phyloP scores from a whole-genome alignment of 495 filamentous ascomycete species.

The Podospora comata region DNA sequence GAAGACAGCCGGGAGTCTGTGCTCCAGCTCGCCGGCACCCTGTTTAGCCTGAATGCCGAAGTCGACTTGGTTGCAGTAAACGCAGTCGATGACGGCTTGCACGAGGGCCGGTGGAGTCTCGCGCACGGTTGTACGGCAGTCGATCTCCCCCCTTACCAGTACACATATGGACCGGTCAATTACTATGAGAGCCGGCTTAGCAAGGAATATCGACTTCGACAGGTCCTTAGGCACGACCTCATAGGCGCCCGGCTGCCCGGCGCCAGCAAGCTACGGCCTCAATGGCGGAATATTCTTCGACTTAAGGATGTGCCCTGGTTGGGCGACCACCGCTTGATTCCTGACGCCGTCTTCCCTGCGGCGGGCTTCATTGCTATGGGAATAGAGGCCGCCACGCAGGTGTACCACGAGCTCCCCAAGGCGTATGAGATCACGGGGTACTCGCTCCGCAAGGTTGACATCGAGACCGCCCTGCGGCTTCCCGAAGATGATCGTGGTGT shows the following conservation, averaged over 20 bases:
- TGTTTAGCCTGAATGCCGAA: slow-evolving; percentile 31
- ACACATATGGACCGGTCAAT: slow-evolving; percentile 36
- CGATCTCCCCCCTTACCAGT: slow-evolving; percentile 49
- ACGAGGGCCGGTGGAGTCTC: too few species aligned
- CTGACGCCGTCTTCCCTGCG: slow-evolving; percentile 48
- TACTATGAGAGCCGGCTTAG: slow-evolving; percentile 42
- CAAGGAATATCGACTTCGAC: slow-evolving; percentile 36
- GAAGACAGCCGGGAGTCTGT: slow-evolving; percentile 35
- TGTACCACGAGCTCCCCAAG: background rate
- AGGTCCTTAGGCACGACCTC: slow-evolving; percentile 40
- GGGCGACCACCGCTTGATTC: slow-evolving; percentile 36
- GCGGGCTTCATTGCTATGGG: slow-evolving; percentile 48
- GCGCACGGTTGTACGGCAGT: slow-evolving; percentile 15
- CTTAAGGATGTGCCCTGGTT: slow-evolving; percentile 44
- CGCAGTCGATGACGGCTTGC: background rate
- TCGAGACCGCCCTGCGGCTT: slow-evolving; percentile 39
- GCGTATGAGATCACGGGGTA: slow-evolving; percentile 5
- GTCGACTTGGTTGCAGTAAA: slow-evolving; percentile 2
- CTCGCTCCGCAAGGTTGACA: slow-evolving; percentile 38
- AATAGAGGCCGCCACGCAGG: slow-evolving; percentile 39
- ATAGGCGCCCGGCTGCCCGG: slow-evolving; percentile 39
- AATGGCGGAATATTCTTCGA: slow-evolving; percentile 44
- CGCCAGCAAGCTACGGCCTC: slow-evolving; percentile 28
- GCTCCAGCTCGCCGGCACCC: slow-evolving; percentile 34
- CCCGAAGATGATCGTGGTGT: slow-evolving; percentile 30